These are phyloP conservation scores for Aphanomyces stellatus DNA, from an alignment of 352 stramenopile species.

Conservation along the genomic window DNA sequence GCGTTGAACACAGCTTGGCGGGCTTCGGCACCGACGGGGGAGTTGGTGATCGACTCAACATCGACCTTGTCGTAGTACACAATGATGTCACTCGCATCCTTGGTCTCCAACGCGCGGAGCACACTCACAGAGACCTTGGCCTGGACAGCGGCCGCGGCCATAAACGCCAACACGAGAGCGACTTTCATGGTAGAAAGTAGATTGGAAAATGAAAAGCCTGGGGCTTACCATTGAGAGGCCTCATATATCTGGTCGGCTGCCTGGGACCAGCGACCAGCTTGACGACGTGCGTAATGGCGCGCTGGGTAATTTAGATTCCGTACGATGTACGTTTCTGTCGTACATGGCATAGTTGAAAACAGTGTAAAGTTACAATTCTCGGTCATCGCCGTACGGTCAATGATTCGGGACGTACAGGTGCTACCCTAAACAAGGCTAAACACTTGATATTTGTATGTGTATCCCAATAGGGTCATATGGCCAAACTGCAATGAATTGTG, in stretches of 20 bases:
- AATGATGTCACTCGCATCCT: neutral
- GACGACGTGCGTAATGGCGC: neutral
- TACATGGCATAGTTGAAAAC: neutral
- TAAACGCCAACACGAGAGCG: neutral
- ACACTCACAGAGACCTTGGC: neutral
- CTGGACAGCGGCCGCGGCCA: neutral
- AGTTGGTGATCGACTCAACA: neutral
- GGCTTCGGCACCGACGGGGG: neutral
- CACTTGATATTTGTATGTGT: no score
- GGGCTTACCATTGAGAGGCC: neutral
- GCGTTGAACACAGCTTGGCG: neutral
- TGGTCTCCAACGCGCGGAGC: neutral
- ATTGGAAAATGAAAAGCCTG: neutral
- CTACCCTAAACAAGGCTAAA: no score
- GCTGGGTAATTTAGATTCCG: neutral
- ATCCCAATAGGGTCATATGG: no score
- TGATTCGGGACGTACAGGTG: no score
- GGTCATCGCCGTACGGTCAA: no score
- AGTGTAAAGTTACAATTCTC: neutral
- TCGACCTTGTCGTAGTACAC: neutral
- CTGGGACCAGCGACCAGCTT: neutral
- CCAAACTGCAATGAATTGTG: no score
- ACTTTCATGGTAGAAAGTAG: slow-evolving; percentile 3
- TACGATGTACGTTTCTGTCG: neutral
- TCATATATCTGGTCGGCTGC: neutral